These are phyloP conservation scores for Carex sylvatica DNA, from an alignment of 202 grass and related monocot species.

Conservation along the genomic window DNA sequence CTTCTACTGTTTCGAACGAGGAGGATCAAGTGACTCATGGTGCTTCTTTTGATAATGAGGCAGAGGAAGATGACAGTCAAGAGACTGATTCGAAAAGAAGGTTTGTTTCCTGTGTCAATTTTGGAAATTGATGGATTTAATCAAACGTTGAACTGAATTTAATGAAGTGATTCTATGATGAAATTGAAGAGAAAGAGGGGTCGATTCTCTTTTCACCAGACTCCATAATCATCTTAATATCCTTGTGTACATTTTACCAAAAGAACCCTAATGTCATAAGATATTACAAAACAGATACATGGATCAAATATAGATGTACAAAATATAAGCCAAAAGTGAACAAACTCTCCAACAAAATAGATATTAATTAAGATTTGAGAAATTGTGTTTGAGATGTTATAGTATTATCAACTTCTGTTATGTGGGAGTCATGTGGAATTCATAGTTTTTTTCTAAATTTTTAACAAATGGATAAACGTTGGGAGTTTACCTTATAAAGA, in stretches of 20 bases:
- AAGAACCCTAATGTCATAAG: neutral
- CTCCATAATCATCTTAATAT: neutral
- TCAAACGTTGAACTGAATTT: neutral
- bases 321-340: neutral
- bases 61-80: constrained; percentile 54
- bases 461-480: neutral
- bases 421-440: neutral
- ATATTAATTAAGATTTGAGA: neutral
- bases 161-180: too few species aligned
- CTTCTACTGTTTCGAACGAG: constrained; percentile 73
- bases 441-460: neutral
- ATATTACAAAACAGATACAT: neutral
- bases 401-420: constrained; percentile 1
- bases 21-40: constrained; percentile 66
- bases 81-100: constrained; percentile 91
- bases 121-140: neutral
- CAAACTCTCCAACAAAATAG: neutral
- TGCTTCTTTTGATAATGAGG: constrained; percentile 52
- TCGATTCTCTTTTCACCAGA: neutral
- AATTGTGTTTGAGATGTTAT: neutral
- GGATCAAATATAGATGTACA: constrained; percentile 1
- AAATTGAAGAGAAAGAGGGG: neutral
- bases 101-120: constrained; percentile 33
- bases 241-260: neutral
- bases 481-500: neutral